A percentile compares a stretch with the other conserved stretches of the same genome.
Evolutionary conservation across 306 rosid genomes (phyloP).

Genomic region (Prinsepia uniflora): DNA sequence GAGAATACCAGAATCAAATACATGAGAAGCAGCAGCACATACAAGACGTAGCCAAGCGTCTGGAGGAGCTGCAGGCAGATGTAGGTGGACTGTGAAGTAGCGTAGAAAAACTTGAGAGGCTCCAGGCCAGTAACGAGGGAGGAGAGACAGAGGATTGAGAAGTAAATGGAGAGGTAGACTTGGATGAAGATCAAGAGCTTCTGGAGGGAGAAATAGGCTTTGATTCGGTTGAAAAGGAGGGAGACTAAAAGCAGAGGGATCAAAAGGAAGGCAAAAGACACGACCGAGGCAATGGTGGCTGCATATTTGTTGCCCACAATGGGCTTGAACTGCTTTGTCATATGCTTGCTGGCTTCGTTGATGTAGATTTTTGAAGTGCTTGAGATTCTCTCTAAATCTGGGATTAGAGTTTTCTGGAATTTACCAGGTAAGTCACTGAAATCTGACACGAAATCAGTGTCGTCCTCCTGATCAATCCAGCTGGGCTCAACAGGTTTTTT

Average conservation of each 20-base stretch:
- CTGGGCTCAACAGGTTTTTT: conserved; percentile 38
- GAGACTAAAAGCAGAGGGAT: conserved; percentile 72
- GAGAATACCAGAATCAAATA: conserved; percentile 72
- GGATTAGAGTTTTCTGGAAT: conserved; percentile 61
- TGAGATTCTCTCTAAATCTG: conserved; percentile 79
- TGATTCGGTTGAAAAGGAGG: conserved; percentile 66
- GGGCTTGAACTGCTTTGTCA: conserved; percentile 72
- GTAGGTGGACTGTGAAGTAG: conserved; percentile 78
- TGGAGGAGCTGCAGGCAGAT: conserved; percentile 67
- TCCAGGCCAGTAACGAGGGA: conserved; percentile 65
- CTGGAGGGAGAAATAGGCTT: conserved; percentile 89
- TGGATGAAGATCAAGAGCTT: conserved; percentile 87
- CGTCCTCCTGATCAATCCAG: conserved; percentile 52
- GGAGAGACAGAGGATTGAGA: conserved; percentile 65
- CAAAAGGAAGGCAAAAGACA: conserved; percentile 56
- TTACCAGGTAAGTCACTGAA: conserved; percentile 55
- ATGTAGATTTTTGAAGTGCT: conserved; percentile 65
- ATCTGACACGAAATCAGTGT: conserved; percentile 54
- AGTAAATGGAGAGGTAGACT: conserved; percentile 79
- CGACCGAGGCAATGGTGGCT: conserved; percentile 57
- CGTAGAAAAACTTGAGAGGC: conserved; percentile 79
- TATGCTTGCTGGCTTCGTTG: conserved; percentile 62
- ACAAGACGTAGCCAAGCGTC: conserved; percentile 71
- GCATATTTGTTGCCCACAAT: conserved; percentile 84
- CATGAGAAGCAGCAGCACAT: conserved; percentile 66